Percentiles rank a stretch among this genome's conserved stretches.
These are phyloP conservation scores for Pichia sp. DNA, from an alignment of 1,139 yeast species.

Conservation along the genomic window DNA sequence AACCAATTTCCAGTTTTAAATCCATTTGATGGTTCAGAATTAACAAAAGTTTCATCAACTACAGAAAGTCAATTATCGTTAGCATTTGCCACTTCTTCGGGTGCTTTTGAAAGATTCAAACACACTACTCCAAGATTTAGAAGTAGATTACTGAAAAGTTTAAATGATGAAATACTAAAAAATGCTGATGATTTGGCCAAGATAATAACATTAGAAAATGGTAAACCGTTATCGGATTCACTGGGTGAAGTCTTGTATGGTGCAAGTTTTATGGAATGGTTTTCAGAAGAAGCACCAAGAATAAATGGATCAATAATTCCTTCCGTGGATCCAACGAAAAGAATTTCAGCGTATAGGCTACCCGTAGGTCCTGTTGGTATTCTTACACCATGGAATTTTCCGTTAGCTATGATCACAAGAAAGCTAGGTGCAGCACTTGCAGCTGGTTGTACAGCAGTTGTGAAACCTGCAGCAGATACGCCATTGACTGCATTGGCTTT, in stretches of 20 bases:
- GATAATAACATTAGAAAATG: slow-evolving; percentile 73
- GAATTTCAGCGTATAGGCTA: slow-evolving; percentile 63
- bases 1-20: slow-evolving; percentile 55
- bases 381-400: slow-evolving; percentile 95
- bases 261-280: slow-evolving; percentile 82
- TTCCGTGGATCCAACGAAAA: slow-evolving; percentile 48
- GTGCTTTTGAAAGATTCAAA: slow-evolving; percentile 53
- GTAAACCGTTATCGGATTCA: slow-evolving; percentile 73
- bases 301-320: slow-evolving; percentile 66
- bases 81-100: slow-evolving; percentile 57
- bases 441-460: slow-evolving; percentile 85
- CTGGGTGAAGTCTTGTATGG: slow-evolving; percentile 71
- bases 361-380: slow-evolving; percentile 91
- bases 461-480: slow-evolving; percentile 88
- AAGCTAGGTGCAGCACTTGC: slow-evolving; percentile 90
- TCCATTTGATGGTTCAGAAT: slow-evolving; percentile 62
- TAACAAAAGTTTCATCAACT: slow-evolving; percentile 53
- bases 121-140: slow-evolving; percentile 57
- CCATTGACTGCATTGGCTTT: slow-evolving; percentile 82
- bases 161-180: slow-evolving; percentile 56
- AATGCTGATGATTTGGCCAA: slow-evolving; percentile 70
- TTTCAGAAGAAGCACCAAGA: slow-evolving; percentile 78
- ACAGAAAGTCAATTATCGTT: slow-evolving; percentile 46
- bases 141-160: slow-evolving; percentile 53
- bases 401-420: slow-evolving; percentile 88